Conservation (phyloP, 2,329 filamentous ascomycete species). For the Penicillium sp. region DNA sequence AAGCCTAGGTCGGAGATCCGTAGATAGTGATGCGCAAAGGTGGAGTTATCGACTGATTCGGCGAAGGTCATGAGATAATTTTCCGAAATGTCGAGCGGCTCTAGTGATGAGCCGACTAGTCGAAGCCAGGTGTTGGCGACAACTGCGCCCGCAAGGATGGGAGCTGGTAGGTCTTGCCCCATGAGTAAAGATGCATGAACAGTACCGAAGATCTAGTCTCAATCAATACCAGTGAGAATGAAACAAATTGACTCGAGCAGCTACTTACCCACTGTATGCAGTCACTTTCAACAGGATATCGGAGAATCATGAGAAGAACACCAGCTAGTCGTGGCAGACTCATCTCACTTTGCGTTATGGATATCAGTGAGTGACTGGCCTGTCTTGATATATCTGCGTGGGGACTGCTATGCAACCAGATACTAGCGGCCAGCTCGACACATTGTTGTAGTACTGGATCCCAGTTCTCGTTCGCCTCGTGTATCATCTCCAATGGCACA, state of each 20-base stretch:
- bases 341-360: neutral
- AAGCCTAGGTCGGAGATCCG: neutral
- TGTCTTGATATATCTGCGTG: neutral
- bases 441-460: neutral
- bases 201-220: neutral
- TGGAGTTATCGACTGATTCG: slow-evolving; percentile 1
- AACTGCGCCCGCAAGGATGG: neutral
- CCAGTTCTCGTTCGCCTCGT: neutral
- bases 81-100: neutral
- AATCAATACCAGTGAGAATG: neutral
- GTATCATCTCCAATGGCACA: neutral
- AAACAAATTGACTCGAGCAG: neutral
- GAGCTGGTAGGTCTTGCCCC: neutral
- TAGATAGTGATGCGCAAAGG: neutral
- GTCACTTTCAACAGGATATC: neutral
- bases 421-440: neutral
- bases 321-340: neutral
- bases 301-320: neutral
- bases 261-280: neutral
- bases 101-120: neutral
- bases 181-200: neutral
- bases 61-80: neutral
- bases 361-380: neutral
- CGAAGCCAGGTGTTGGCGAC: neutral
- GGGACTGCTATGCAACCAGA: neutral